These are phyloP conservation scores for Porodaedalea pini DNA, from an alignment of 1,284 basidiomycete genomes.

Conservation along the genomic window DNA sequence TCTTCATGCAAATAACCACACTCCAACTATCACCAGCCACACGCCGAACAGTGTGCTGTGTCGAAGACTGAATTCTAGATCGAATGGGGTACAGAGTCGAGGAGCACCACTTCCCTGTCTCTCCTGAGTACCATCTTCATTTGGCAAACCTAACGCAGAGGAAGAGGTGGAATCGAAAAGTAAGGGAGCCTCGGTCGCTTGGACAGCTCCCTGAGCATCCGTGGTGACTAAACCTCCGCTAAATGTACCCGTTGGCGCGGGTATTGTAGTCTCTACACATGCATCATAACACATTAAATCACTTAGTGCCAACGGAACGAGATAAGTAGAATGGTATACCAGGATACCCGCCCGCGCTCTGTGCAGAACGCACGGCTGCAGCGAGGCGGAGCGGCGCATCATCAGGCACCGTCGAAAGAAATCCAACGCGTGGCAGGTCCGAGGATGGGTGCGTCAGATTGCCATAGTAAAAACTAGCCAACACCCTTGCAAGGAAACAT, in stretches of 20 bases:
- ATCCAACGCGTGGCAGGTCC: constrained; percentile 66
- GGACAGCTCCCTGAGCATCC: constrained; percentile 4
- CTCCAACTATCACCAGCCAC: neutral
- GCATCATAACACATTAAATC: neutral
- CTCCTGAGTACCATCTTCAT: too few species aligned
- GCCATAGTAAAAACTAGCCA: constrained; percentile 60
- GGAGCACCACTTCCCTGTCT: neutral
- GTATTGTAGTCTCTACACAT: constrained; percentile 3
- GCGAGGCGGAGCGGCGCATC: constrained; percentile 43
- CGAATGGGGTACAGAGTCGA: neutral
- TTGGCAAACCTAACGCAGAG: neutral
- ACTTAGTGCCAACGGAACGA: neutral
- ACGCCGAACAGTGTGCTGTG: neutral
- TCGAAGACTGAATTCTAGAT: neutral
- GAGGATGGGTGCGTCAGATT: constrained; percentile 58
- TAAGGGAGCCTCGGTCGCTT: neutral
- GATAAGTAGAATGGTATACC: constrained; percentile 31
- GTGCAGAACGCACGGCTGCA: constrained; percentile 39
- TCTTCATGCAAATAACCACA: neutral
- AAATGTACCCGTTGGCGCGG: constrained; percentile 12
- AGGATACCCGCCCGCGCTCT: constrained; percentile 38
- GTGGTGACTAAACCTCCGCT: neutral
- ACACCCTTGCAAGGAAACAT: constrained; percentile 35
- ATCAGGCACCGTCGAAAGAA: constrained; percentile 60
- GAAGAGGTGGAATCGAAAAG: neutral